Percentiles rank a stretch among this genome's conserved stretches.
phyloP scores from a whole-genome alignment of 2,329 filamentous ascomycete genomes.

The Bipolaris gigantea region DNA sequence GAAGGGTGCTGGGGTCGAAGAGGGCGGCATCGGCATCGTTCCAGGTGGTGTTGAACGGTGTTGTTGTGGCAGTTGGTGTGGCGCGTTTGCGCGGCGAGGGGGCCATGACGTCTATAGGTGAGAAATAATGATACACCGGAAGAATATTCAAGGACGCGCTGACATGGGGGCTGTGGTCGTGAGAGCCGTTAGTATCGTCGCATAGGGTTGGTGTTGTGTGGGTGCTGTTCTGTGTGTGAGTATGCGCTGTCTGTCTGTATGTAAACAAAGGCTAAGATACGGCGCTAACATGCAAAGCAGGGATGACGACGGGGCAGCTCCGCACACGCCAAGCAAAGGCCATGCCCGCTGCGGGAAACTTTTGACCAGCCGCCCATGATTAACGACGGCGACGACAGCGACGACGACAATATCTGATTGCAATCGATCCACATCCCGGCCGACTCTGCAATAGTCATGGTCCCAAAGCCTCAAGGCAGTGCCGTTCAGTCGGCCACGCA shows the following conservation, averaged over 20 bases:
- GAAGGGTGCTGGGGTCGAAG: slow-evolving; percentile 47
- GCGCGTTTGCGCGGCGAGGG: slow-evolving; percentile 38
- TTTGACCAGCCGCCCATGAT: slow-evolving; percentile 9
- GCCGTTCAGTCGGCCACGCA: slow-evolving; percentile 44
- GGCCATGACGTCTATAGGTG: slow-evolving; percentile 25
- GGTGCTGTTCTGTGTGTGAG: slow-evolving; percentile 9
- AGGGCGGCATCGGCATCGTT: slow-evolving; percentile 46
- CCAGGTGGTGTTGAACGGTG: slow-evolving; percentile 45
- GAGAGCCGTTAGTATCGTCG: slow-evolving; percentile 8
- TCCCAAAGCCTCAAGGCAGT: slow-evolving; percentile 41
- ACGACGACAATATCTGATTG: slow-evolving; percentile 1
- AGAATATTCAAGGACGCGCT: slow-evolving; percentile 1
- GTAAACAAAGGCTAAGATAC: slow-evolving; percentile 17
- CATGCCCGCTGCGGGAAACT: slow-evolving; percentile 19
- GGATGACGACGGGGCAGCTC: slow-evolving; percentile 9
- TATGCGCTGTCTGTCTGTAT: neutral
- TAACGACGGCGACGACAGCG: slow-evolving; percentile 1
- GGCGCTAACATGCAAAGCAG: slow-evolving; percentile 5
- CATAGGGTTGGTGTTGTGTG: slow-evolving; percentile 11
- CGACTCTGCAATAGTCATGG: slow-evolving; percentile 30
- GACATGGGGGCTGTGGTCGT: slow-evolving; percentile 8
- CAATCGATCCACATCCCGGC: neutral
- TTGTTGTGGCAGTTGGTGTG: slow-evolving; percentile 14
- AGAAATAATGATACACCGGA: neutral
- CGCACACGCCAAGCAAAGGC: slow-evolving; percentile 14